Base-by-base conservation (phyloP, 768 basidiomycete species). In the Tricholoma furcatifolium region DNA sequence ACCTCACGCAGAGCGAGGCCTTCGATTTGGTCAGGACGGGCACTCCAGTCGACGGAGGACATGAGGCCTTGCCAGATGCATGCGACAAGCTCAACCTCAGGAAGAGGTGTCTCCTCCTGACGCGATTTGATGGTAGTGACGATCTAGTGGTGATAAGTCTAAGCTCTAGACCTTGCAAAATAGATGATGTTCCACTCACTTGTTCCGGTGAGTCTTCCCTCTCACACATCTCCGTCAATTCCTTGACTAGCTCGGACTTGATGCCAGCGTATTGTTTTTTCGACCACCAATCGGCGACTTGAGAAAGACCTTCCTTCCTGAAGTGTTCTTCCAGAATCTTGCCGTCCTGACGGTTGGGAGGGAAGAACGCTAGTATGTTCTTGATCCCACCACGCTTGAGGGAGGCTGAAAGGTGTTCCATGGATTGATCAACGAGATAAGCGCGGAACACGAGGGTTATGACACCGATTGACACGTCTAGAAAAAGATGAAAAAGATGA, bases 1-100 rank as follows among this genome's bases (percentile, higher is more conserved):
- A 96, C 84, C 80, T 95, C 93, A 55, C 88, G 86, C 43, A 95
- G 70, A n/a, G 88, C 91, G 47, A 91, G 82, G 34, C 83, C 85
- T 65, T 95, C 94, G 61, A 95, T 87, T 69, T 97, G 95, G 67
- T 98, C 94, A 11, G 93, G 82, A 45, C 92, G 83, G 9, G 92
- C 85, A 62, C 80, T 85, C 89, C 91, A 93, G 65, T 98, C 94
- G 24, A 97, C 78, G 34, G 85, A 84, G 17, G 83, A 76, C 82
- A 97, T 88, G 50, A 98, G 81, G 18, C 91, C 93, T 62, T 88
- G 84, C 94, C 94, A 99, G 67, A 96, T 85, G 74, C 92, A 92
- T 51, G 84, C 80, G 43, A 94, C 79, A 48, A 98, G 74, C 62
- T 98, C 96, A 6, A 79, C 71, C 51, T 94, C 93, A 6, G 93